These are phyloP conservation scores for Piromyces sp. DNA, from an alignment of 192 early-diverging fungal species.

Conservation along the genomic window DNA sequence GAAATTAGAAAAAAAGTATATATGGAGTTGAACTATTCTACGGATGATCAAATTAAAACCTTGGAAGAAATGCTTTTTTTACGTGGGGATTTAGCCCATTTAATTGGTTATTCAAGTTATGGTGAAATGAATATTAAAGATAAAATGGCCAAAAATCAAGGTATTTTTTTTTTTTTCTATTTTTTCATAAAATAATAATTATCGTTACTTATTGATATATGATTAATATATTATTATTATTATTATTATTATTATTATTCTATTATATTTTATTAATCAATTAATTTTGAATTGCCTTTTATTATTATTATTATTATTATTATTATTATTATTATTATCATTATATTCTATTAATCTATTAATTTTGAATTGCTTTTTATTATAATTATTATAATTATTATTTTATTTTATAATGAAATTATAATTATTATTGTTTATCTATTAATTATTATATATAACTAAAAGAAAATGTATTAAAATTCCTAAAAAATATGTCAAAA, in stretches of 20 bases:
- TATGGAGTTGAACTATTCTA: slow-evolving; percentile 53
- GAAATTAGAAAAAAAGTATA: slow-evolving; percentile 53
- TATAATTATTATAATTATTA: neutral
- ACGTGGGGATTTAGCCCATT: slow-evolving; percentile 50
- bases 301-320: no score
- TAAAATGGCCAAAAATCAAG: slow-evolving; percentile 80
- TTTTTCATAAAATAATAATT: neutral
- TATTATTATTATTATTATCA: neutral
- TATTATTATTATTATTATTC: neutral
- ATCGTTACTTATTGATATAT: no score
- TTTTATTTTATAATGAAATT: neutral
- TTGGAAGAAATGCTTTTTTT: slow-evolving; percentile 60
- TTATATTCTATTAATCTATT: neutral
- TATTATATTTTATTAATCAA: no score
- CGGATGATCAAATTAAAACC: slow-evolving; percentile 33
- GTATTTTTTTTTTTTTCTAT: slow-evolving; percentile 14
- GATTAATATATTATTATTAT: neutral
- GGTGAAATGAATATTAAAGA: slow-evolving; percentile 69
- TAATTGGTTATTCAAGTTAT: slow-evolving; percentile 67
- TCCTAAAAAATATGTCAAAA: slow-evolving; percentile 51
- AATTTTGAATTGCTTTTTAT: no score
- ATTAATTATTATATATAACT: neutral
- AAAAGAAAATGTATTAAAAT: slow-evolving; percentile 60
- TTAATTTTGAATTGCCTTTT: no score
- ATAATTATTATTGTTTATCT: neutral